Conservation (phyloP, 306 rosid genomes). For the Gillenia trifoliata region DNA sequence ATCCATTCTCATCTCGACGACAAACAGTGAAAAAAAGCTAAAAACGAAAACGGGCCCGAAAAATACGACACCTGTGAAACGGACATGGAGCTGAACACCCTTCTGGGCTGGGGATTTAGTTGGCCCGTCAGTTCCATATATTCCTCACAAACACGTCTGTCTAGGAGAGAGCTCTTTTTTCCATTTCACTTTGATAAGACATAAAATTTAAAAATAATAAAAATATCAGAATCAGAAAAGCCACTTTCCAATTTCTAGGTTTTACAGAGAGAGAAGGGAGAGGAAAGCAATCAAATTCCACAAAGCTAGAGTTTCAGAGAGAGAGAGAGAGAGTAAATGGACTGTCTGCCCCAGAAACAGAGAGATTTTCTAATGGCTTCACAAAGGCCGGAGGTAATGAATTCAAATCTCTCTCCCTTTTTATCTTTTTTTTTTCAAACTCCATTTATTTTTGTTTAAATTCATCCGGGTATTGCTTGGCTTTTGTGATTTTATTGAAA, state of each 20-base stretch:
- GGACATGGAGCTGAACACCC: too few species aligned
- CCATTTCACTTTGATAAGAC: too few species aligned
- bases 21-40: too few species aligned
- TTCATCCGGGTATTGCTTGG: background rate
- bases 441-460: background rate
- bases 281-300: background rate
- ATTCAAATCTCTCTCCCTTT: background rate
- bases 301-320: conserved; percentile 7
- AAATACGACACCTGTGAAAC: too few species aligned
- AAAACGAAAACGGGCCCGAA: too few species aligned
- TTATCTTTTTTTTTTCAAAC: background rate
- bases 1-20: too few species aligned
- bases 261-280: background rate
- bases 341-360: conserved; percentile 81
- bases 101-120: too few species aligned
- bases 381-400: conserved; percentile 69
- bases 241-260: background rate
- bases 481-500: background rate
- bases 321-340: conserved; percentile 37
- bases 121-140: too few species aligned
- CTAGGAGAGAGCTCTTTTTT: background rate
- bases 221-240: background rate
- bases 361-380: conserved; percentile 58
- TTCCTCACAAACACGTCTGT: too few species aligned
- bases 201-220: background rate